Evolutionary conservation across 1,139 yeast species (phyloP), one percentile per base, ranked within the genome.

Genomic region (Geotrichum bryndzae): DNA sequence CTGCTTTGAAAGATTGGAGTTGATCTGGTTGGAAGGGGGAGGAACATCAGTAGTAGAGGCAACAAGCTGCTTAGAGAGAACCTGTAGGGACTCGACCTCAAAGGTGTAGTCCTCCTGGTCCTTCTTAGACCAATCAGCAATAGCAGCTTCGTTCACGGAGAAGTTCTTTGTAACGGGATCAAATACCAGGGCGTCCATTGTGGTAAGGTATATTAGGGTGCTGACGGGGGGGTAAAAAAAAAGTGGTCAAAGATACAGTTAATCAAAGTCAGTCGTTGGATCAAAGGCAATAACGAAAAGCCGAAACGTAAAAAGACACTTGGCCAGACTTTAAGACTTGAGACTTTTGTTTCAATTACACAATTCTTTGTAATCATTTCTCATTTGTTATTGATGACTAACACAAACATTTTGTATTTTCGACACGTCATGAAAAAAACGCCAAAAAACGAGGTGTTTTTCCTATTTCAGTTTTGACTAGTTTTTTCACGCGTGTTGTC

Each of bases 71-170:
- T 80, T 74, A 23, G 86, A 79, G 61, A 90, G 74, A 22, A 81
- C 78, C 74, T 90, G 90, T 63, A 90, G 77, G 70, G 87, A 92
- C 23, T 78, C 77, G 29, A 87, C 71, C 61, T 87, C 89, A 18
- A 23, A 29, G 25, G 53, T 10, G 51, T 48, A 59, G 11, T 54
- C 62, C 3, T 25, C 50, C 55, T 53, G 41, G 33, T 62, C 58
- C 13, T 41, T 11, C 15, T 38, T 53, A 3, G 56, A 22, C 62
- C 57, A 54, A 29, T 33, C 46, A 10, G 51, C 48, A 23, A 52
- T 27, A 2, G 50, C 41, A 15, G 27, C 46, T n/a, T 50, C 41
- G 51, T 53, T 51, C 15, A 62, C 60, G 1, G 54, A 27, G 33
- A 59, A 31, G 48, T 53, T 38, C 41, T 62, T 62, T 2, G 62